Percentiles rank a stretch among this genome's conserved stretches.
phyloP scores from a whole-genome alignment of 306 rosid genomes.

The Acacia crassicarpa region DNA sequence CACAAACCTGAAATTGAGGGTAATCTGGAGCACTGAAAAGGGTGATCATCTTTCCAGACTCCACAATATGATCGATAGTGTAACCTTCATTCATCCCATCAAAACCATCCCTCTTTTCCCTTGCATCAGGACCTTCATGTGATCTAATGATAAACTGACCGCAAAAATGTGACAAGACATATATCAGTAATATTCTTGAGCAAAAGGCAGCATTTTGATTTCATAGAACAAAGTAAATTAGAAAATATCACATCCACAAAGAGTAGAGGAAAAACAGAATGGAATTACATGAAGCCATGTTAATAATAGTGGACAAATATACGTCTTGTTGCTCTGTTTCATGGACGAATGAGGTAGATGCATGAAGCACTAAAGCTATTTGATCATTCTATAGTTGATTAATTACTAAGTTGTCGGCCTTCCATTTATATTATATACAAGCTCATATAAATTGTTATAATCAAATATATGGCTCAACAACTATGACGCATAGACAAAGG shows the following conservation, averaged over 20 bases:
- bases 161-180: slow-evolving; percentile 29
- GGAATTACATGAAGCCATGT: neutral
- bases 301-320: slow-evolving; percentile 12
- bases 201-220: neutral
- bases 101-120: slow-evolving; percentile 85
- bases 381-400: slow-evolving; percentile 17
- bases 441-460: slow-evolving; percentile 20
- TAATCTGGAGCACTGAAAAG: slow-evolving; percentile 94
- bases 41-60: slow-evolving; percentile 85
- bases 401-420: slow-evolving; percentile 6
- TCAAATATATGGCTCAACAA: neutral
- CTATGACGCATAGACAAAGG: slow-evolving; percentile 1
- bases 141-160: slow-evolving; percentile 83
- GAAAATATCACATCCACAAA: slow-evolving; percentile 12
- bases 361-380: slow-evolving; percentile 11
- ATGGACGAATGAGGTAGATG: neutral
- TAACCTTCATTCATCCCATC: slow-evolving; percentile 81
- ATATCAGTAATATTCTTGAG: slow-evolving; percentile 29
- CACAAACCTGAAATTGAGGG: slow-evolving; percentile 87
- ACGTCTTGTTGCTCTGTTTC: neutral
- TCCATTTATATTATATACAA: slow-evolving; percentile 1
- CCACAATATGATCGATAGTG: slow-evolving; percentile 87
- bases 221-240: slow-evolving; percentile 26
- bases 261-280: neutral
- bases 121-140: slow-evolving; percentile 96